These are phyloP conservation scores for Penicillium sp. DNA, from an alignment of 2,329 filamentous ascomycete species.

Conservation along the genomic window DNA sequence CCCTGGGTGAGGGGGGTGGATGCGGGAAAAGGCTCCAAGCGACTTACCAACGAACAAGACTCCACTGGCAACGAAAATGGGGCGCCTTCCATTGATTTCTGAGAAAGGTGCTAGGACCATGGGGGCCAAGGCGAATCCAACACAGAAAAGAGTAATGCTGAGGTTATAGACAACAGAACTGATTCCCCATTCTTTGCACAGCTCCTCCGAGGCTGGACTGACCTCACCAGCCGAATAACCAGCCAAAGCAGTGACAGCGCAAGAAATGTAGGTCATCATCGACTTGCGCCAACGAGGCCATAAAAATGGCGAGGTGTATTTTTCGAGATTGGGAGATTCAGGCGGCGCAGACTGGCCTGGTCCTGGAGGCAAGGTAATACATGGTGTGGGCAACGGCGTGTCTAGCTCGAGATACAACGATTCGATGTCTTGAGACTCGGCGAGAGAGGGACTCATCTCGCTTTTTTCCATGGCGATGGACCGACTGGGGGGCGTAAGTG, in stretches of 20 bases:
- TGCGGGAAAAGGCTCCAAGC: neutral
- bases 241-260: conserved; percentile 73
- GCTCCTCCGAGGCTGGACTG: conserved; percentile 68
- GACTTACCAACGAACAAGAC: conserved; percentile 64
- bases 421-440: conserved; percentile 45
- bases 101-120: conserved; percentile 89
- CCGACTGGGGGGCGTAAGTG: neutral
- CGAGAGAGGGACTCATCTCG: conserved; percentile 15
- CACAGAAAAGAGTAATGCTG: conserved; percentile 81
- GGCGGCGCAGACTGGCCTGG: conserved; percentile 51
- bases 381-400: conserved; percentile 58
- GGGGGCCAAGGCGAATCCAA: conserved; percentile 79
- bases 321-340: conserved; percentile 65
- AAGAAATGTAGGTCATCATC: conserved; percentile 73
- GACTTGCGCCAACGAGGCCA: conserved; percentile 74
- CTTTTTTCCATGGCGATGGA: conserved; percentile 18
- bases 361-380: conserved; percentile 35
- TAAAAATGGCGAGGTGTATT: conserved; percentile 70
- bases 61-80: conserved; percentile 77
- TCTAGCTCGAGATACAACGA: conserved; percentile 67
- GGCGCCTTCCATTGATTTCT: conserved; percentile 84
- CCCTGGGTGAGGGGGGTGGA: neutral
- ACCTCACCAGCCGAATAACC: conserved; percentile 84
- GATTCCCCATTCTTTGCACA: conserved; percentile 68
- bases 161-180: conserved; percentile 68